These are phyloP conservation scores for Sphagnum magellanicum DNA, from an alignment of 228 moss, liverwort and hornwort genomes.

Conservation along the genomic window DNA sequence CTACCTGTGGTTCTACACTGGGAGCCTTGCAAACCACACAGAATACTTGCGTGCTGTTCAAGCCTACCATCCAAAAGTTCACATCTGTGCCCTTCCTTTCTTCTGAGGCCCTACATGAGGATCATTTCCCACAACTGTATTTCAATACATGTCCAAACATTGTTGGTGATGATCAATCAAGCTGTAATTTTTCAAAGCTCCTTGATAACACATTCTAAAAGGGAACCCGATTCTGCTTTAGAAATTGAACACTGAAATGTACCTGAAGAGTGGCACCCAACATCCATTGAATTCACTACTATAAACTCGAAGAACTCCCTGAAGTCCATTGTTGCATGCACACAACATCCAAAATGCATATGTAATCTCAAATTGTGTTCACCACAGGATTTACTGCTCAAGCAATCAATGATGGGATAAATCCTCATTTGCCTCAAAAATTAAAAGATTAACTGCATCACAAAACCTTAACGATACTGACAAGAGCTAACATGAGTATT, in stretches of 20 bases:
- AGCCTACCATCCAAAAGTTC: constrained; percentile 74
- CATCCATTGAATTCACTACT: constrained; percentile 68
- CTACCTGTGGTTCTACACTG: constrained; percentile 49
- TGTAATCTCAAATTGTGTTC: too few species aligned
- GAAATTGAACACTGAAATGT: background rate
- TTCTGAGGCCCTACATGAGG: constrained; percentile 35
- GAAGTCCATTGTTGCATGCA: constrained; percentile 4
- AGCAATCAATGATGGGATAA: too few species aligned
- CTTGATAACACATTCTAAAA: too few species aligned
- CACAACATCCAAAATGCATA: too few species aligned
- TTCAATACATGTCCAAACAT: background rate
- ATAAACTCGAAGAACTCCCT: constrained; percentile 82
- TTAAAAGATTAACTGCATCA: too few species aligned
- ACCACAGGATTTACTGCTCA: too few species aligned
- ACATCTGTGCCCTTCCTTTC: constrained; percentile 55
- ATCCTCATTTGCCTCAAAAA: too few species aligned
- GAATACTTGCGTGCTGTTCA: constrained; percentile 67
- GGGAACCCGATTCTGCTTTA: background rate
- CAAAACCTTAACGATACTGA: too few species aligned
- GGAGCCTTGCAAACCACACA: constrained; percentile 81
- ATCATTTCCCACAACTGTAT: background rate
- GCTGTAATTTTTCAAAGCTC: too few species aligned
- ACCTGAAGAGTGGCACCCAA: constrained; percentile 96
- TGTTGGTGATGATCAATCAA: too few species aligned
- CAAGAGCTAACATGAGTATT: too few species aligned